A percentile compares a stretch with the other conserved stretches of the same genome.
phyloP scores from a whole-genome alignment of 192 early-diverging fungal genomes.

The Coemansia sp. region DNA sequence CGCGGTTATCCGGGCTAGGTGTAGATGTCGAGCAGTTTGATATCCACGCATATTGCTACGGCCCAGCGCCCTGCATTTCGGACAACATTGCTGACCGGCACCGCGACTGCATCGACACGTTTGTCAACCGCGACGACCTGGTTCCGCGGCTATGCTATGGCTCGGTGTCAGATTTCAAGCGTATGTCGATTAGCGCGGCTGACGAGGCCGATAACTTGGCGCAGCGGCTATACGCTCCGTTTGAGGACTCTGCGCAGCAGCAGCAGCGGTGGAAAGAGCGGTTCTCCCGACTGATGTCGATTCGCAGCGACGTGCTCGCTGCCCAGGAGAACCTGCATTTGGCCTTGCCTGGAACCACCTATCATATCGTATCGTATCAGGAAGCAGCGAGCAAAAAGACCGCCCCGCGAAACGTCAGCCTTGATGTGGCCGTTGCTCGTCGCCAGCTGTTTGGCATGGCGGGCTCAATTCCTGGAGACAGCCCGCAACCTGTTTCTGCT shows the following conservation, averaged over 20 bases:
- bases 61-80: conserved; percentile 57
- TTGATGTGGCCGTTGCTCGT: conserved; percentile 37
- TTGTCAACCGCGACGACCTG: conserved; percentile 61
- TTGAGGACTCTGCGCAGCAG: conserved; percentile 30
- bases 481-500: background rate
- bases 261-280: conserved; percentile 45
- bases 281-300: conserved; percentile 29
- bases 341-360: conserved; percentile 40
- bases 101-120: conserved; percentile 56
- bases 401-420: conserved; percentile 9
- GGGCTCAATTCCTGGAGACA: background rate
- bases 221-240: conserved; percentile 48
- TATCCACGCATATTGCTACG: conserved; percentile 51
- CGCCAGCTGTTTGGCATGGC: conserved; percentile 34
- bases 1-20: conserved; percentile 24
- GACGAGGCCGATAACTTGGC: conserved; percentile 51
- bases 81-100: conserved; percentile 54
- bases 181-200: conserved; percentile 56
- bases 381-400: conserved; percentile 5
- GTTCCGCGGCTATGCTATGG: conserved; percentile 64
- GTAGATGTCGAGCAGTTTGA: conserved; percentile 20
- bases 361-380: conserved; percentile 44
- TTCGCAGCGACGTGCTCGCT: conserved; percentile 33
- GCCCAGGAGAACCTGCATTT: conserved; percentile 42
- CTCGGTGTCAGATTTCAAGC: conserved; percentile 58